A percentile compares a stretch with the other conserved stretches of the same genome.
Evolutionary conservation across 2,329 filamentous ascomycete genomes (phyloP).

Genomic region (Ophiosphaerella herpotricha): DNA sequence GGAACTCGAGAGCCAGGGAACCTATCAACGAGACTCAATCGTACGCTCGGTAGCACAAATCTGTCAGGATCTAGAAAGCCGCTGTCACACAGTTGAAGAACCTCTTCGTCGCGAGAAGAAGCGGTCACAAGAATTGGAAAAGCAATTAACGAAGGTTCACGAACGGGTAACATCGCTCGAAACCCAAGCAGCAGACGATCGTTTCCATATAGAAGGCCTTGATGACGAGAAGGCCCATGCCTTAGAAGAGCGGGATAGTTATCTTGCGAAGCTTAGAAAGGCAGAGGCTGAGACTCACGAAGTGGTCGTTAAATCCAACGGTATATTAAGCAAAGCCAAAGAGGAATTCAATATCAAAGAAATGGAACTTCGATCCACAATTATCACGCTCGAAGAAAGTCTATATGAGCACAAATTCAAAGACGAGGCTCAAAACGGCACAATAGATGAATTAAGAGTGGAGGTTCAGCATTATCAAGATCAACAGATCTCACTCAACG

Average conservation of each 20-base stretch:
- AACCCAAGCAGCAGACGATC: slow-evolving; percentile 27
- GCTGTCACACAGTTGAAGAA: slow-evolving; percentile 60
- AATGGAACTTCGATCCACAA: slow-evolving; percentile 36
- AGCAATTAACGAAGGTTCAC: slow-evolving; percentile 37
- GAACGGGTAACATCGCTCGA: slow-evolving; percentile 44
- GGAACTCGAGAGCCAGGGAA: slow-evolving; percentile 46
- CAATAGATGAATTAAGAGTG: slow-evolving; percentile 8
- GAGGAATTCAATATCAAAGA: slow-evolving; percentile 41
- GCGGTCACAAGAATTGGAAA: slow-evolving; percentile 40
- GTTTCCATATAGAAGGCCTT: slow-evolving; percentile 40
- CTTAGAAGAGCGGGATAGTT: slow-evolving; percentile 33
- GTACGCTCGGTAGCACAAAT: slow-evolving; percentile 57
- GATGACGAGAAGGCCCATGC: slow-evolving; percentile 47
- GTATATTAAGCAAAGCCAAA: slow-evolving; percentile 26
- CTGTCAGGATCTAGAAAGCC: slow-evolving; percentile 60
- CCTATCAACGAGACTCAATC: slow-evolving; percentile 53
- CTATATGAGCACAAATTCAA: slow-evolving; percentile 11
- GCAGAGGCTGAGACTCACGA: slow-evolving; percentile 46
- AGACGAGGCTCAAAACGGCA: slow-evolving; percentile 10
- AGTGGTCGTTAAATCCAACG: slow-evolving; percentile 39
- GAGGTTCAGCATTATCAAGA: slow-evolving; percentile 2
- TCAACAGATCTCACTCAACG: slow-evolving; percentile 10
- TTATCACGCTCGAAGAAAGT: slow-evolving; percentile 22
- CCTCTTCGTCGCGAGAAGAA: slow-evolving; percentile 55
- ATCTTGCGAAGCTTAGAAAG: slow-evolving; percentile 37